phyloP scores from a whole-genome alignment of 169 alveolate species.

The Eimeria mitis region DNA sequence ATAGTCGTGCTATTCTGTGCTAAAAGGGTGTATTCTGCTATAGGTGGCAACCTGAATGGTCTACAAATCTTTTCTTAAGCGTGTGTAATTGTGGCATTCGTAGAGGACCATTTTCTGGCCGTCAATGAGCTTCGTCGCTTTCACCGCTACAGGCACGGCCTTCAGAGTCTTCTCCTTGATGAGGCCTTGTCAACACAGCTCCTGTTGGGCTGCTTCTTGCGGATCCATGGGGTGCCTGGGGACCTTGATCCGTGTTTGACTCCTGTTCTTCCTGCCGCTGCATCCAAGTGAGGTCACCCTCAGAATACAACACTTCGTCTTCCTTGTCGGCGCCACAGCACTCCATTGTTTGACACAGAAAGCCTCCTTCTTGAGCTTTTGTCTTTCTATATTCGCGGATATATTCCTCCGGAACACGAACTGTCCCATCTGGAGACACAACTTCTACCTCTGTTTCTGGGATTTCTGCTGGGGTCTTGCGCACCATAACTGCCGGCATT shows the following conservation, averaged over 20 bases:
- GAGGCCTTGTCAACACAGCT: conserved; percentile 35
- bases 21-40: neutral
- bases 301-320: conserved; percentile 56
- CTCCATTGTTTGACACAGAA: conserved; percentile 65
- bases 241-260: neutral
- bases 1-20: neutral
- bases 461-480: conserved; percentile 85
- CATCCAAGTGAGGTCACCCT: conserved; percentile 63
- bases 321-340: conserved; percentile 73
- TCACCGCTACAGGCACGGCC: conserved; percentile 50
- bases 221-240: neutral
- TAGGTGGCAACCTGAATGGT: neutral
- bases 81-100: neutral
- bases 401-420: conserved; percentile 87
- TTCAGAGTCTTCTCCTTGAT: neutral
- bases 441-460: conserved; percentile 81
- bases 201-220: conserved; percentile 33
- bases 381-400: conserved; percentile 78
- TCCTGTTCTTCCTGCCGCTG: conserved; percentile 16
- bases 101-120: neutral
- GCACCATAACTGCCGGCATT: conserved; percentile 91
- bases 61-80: neutral
- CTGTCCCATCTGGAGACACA: conserved; percentile 86
- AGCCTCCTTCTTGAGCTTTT: conserved; percentile 32
- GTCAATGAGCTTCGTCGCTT: conserved; percentile 9